Conservation (phyloP, 2,329 filamentous ascomycete species). For the Paradendryphiella salina region DNA sequence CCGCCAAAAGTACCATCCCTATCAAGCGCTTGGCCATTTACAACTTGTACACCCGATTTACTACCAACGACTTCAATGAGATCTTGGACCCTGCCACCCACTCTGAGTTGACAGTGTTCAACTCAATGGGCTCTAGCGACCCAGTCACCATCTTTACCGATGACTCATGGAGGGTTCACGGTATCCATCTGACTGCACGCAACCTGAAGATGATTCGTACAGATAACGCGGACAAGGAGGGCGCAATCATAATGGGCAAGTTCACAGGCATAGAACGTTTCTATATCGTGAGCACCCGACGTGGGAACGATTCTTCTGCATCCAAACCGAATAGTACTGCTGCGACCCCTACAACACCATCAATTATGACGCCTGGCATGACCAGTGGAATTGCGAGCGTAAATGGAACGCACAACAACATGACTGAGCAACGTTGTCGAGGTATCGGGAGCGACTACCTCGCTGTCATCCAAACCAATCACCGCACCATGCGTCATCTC, state of each 20-base stretch:
- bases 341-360: conserved; percentile 38
- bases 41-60: conserved; percentile 61
- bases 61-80: conserved; percentile 50
- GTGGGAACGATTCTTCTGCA: conserved; percentile 26
- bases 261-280: conserved; percentile 55
- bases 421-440: conserved; percentile 33
- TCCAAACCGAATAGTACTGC: conserved; percentile 33
- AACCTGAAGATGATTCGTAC: conserved; percentile 54
- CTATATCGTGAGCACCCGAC: conserved; percentile 55
- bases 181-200: conserved; percentile 29
- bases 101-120: conserved; percentile 59
- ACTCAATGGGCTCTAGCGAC: conserved; percentile 54
- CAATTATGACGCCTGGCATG: conserved; percentile 25
- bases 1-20: conserved; percentile 51
- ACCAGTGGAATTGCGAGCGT: conserved; percentile 24
- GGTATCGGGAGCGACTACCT: conserved; percentile 54
- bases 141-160: conserved; percentile 59
- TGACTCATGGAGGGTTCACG: conserved; percentile 54
- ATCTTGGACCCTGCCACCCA: conserved; percentile 50
- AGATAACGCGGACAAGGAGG: conserved; percentile 54
- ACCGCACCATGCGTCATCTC: conserved; percentile 59
- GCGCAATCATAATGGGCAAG: conserved; percentile 49
- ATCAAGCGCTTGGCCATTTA: conserved; percentile 59
- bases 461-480: conserved; percentile 55
- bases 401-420: conserved; percentile 28